Evolutionary conservation across 129 eudicot genomes (phyloP).

Genomic region (Flaveria trinervia): DNA sequence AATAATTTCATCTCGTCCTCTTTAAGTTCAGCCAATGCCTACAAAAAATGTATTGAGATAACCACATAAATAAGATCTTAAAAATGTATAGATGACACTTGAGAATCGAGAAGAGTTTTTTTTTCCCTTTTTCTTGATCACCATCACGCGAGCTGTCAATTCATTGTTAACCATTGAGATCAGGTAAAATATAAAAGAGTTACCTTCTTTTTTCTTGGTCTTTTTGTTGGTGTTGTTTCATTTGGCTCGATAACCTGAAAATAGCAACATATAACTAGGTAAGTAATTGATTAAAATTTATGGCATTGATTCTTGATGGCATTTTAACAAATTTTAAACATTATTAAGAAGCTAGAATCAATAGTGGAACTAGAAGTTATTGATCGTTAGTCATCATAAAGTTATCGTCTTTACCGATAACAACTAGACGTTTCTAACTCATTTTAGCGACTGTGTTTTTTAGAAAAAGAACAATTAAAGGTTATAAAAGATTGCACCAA

Average conservation of each 20-base stretch:
- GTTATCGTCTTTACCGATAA: no score
- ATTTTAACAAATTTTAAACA: background rate
- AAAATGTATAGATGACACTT: background rate
- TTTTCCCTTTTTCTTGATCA: no score
- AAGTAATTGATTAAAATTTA: background rate
- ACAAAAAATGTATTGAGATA: background rate
- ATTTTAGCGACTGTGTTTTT: no score
- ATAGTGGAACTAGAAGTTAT: no score
- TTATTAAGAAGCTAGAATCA: no score
- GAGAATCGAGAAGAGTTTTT: background rate
- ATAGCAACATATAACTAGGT: background rate
- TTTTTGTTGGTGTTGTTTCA: slow-evolving; percentile 45
- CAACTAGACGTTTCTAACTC: no score
- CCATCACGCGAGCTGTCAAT: no score
- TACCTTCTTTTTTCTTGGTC: slow-evolving; percentile 62
- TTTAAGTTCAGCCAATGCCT: slow-evolving; percentile 46
- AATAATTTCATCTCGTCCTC: slow-evolving; percentile 34
- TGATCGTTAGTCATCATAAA: no score
- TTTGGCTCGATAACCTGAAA: slow-evolving; percentile 35
- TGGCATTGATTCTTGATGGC: background rate
- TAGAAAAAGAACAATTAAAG: no score
- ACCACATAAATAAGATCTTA: background rate
- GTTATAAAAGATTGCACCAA: no score
- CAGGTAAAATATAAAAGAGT: background rate
- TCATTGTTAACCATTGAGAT: no score